These are phyloP conservation scores for Acrocalymma vagum DNA, from an alignment of 2,329 filamentous ascomycete genomes.

Conservation along the genomic window DNA sequence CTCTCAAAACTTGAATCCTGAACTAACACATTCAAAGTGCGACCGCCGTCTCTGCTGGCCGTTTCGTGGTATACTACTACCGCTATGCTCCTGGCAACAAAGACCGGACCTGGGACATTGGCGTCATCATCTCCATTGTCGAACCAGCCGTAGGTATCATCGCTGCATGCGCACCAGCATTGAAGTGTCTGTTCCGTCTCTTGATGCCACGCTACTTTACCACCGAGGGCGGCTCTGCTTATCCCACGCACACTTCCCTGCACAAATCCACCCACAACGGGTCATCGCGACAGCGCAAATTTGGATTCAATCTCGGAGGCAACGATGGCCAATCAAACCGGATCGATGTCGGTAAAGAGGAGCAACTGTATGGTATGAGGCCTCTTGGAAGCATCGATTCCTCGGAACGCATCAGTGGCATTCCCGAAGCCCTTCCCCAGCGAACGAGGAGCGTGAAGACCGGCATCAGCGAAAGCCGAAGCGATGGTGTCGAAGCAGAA, in stretches of 20 bases:
- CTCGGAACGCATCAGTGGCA: slow-evolving; percentile 13
- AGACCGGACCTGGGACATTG: slow-evolving; percentile 46
- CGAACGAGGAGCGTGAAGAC: slow-evolving; percentile 24
- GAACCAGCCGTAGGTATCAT: slow-evolving; percentile 59
- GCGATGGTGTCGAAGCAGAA: slow-evolving; percentile 12
- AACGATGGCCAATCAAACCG: slow-evolving; percentile 11
- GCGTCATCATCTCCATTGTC: slow-evolving; percentile 46
- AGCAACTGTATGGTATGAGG: slow-evolving; percentile 25
- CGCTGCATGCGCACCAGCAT: slow-evolving; percentile 62
- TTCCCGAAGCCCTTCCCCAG: not conserved
- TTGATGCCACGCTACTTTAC: slow-evolving; percentile 42
- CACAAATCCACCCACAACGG: no score
- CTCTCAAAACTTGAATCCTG: not conserved
- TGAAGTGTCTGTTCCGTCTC: slow-evolving; percentile 56
- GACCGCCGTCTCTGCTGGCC: slow-evolving; percentile 43
- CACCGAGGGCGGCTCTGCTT: slow-evolving; percentile 17
- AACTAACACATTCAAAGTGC: slow-evolving; percentile 26
- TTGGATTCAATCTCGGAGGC: slow-evolving; percentile 7
- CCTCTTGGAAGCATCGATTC: slow-evolving; percentile 23
- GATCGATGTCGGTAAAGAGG: slow-evolving; percentile 9
- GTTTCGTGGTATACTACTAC: slow-evolving; percentile 52
- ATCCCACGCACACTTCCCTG: no score
- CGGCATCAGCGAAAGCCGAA: slow-evolving; percentile 18
- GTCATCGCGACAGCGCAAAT: slow-evolving; percentile 10
- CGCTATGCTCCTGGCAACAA: slow-evolving; percentile 43